A percentile compares a stretch with the other conserved stretches of the same genome.
Conservation (phyloP, 768 basidiomycete genomes). For the Chalciporus pseudorubinellus region DNA sequence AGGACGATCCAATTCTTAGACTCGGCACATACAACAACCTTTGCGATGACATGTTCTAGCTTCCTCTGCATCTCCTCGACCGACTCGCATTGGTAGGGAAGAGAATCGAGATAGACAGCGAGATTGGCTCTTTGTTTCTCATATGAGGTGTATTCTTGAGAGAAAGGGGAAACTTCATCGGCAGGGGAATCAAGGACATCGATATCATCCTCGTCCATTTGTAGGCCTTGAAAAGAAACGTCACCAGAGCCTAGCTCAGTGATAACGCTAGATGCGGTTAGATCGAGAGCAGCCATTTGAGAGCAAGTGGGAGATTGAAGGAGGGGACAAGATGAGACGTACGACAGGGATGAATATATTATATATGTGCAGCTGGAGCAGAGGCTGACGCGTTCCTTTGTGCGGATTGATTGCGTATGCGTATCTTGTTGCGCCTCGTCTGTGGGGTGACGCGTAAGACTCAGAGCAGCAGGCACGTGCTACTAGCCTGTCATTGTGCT, state of each 20-base stretch:
- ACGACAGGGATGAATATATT: conserved; percentile 19
- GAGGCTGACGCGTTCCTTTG: conserved; percentile 33
- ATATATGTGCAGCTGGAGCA: conserved; percentile 5
- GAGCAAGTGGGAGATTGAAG: conserved; percentile 11
- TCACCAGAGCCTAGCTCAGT: conserved; percentile 23
- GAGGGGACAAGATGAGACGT: conserved; percentile 24
- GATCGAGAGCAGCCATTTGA: conserved; percentile 26
- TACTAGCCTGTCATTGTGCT: too few relatives aligned
- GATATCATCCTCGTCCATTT: conserved; percentile 63
- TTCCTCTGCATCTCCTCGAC: conserved; percentile 67
- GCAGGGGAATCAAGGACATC: conserved; percentile 42
- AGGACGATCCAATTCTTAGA: conserved; percentile 73
- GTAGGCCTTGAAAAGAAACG: conserved; percentile 21
- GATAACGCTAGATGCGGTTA: conserved; percentile 21
- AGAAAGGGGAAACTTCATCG: conserved; percentile 26
- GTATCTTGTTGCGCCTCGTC: too few relatives aligned
- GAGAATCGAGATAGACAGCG: conserved; percentile 60
- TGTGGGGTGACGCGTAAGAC: background rate
- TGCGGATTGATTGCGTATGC: too few relatives aligned
- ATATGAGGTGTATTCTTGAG: conserved; percentile 36
- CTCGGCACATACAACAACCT: conserved; percentile 67
- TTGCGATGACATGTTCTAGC: conserved; percentile 67
- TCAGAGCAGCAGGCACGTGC: too few relatives aligned
- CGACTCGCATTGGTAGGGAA: conserved; percentile 75
- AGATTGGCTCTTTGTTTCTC: conserved; percentile 63